Evolutionary conservation across 2,329 filamentous ascomycete species (phyloP).

Genomic region (Leptographium lundbergii): DNA sequence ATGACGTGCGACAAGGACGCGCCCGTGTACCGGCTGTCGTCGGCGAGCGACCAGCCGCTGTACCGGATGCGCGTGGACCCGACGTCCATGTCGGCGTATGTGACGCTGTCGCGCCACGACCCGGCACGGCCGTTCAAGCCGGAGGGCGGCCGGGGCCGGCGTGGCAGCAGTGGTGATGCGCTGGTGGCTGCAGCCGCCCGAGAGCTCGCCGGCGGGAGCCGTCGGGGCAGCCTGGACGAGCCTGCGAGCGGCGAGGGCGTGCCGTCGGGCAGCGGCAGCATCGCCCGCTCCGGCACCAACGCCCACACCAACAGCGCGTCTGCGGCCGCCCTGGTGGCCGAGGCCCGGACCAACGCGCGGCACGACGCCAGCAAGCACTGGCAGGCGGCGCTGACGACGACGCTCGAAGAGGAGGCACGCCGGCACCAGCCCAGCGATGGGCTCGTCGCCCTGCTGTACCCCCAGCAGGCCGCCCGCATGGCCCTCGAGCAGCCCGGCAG

Average conservation of each 20-base stretch:
- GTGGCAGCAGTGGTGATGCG: constrained; percentile 9
- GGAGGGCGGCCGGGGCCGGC: constrained; percentile 12
- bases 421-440: constrained; percentile 45
- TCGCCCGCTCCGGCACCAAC: too few relatives aligned
- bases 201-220: constrained; percentile 27
- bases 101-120: constrained; percentile 47
- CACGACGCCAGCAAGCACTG: constrained; percentile 32
- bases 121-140: constrained; percentile 42
- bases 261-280: too few relatives aligned
- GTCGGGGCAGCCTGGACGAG: constrained; percentile 13
- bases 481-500: constrained; percentile 49
- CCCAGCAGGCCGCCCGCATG: constrained; percentile 48
- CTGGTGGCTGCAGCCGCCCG: neutral
- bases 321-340: constrained; percentile 28
- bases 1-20: constrained; percentile 44
- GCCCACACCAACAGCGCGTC: constrained; percentile 11
- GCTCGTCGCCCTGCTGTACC: constrained; percentile 56
- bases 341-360: constrained; percentile 20
- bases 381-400: constrained; percentile 45
- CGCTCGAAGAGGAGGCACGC: constrained; percentile 41
- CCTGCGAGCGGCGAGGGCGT: constrained; percentile 1
- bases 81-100: constrained; percentile 48
- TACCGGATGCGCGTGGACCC: constrained; percentile 54
- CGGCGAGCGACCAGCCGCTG: constrained; percentile 48
- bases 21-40: constrained; percentile 55